Evolutionary conservation across 73 alveolate genomes (phyloP).

Genomic region (Paramecium caudatum): DNA sequence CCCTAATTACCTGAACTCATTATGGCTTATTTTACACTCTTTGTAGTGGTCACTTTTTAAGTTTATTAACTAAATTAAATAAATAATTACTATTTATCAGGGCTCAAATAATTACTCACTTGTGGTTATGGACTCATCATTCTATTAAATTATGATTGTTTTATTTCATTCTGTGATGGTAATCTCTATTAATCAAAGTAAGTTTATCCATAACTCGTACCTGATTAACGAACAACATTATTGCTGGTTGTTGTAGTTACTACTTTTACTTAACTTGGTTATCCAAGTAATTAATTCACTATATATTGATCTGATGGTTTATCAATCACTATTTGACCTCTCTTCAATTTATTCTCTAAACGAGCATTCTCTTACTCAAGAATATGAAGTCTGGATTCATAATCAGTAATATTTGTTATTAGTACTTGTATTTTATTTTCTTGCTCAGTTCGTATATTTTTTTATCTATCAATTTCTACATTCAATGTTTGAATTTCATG

Average conservation of each 20-base stretch:
- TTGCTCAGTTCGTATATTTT: constrained; percentile 15
- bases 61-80: neutral
- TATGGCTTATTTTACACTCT: constrained; percentile 58
- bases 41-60: neutral
- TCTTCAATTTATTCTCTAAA: neutral
- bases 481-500: neutral
- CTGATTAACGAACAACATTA: neutral
- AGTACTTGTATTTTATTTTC: constrained; percentile 4
- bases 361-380: constrained; percentile 57
- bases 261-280: neutral
- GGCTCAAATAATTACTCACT: constrained; percentile 38
- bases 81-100: constrained; percentile 35
- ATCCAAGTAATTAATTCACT: neutral
- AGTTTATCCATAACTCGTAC: neutral
- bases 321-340: neutral
- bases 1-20: constrained; percentile 20
- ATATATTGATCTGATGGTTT: neutral
- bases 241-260: neutral
- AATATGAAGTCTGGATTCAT: constrained; percentile 54
- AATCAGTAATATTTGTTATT: constrained; percentile 17
- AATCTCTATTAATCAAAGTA: neutral
- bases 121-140: constrained; percentile 7
- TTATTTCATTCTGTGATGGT: constrained; percentile 3
- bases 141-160: constrained; percentile 32
- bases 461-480: constrained; percentile 32